Percentiles rank a stretch among this genome's conserved stretches.
phyloP scores from a whole-genome alignment of 78 protist genomes.

The Polysphondylium violaceum region DNA sequence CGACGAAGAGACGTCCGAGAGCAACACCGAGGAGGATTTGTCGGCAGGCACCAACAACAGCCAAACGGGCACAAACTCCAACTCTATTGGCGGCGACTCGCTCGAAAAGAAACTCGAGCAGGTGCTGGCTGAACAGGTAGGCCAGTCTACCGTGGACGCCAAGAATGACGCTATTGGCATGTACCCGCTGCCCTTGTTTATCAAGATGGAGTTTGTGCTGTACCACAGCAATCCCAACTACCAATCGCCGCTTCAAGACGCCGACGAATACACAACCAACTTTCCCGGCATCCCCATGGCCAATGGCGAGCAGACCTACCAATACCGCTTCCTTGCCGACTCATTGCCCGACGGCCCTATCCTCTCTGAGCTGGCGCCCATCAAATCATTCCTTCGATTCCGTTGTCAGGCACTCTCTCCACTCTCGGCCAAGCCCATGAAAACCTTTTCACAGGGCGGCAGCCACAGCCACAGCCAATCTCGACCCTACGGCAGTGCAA shows the following conservation, averaged over 20 bases:
- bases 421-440: background rate
- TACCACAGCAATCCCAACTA: slow-evolving; percentile 34
- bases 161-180: slow-evolving; percentile 4
- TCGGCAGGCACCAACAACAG: background rate
- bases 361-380: slow-evolving; percentile 25
- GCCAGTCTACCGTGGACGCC: slow-evolving; percentile 4
- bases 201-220: slow-evolving; percentile 41
- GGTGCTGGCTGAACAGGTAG: slow-evolving; percentile 14
- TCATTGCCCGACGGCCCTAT: slow-evolving; percentile 17
- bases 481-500: background rate
- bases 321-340: slow-evolving; percentile 20
- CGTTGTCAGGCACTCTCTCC: slow-evolving; percentile 34
- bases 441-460: background rate
- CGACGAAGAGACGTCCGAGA: slow-evolving; percentile 1
- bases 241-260: slow-evolving; percentile 57
- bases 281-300: background rate
- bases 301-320: background rate
- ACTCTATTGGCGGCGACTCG: background rate
- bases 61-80: background rate
- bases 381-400: slow-evolving; percentile 36
- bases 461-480: background rate
- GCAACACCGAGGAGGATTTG: slow-evolving; percentile 33
- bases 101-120: slow-evolving; percentile 6
- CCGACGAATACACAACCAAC: too few relatives aligned
- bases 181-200: slow-evolving; percentile 46